phyloP scores from a whole-genome alignment of 2,329 filamentous ascomycete genomes.

The Aschersonia sp. region DNA sequence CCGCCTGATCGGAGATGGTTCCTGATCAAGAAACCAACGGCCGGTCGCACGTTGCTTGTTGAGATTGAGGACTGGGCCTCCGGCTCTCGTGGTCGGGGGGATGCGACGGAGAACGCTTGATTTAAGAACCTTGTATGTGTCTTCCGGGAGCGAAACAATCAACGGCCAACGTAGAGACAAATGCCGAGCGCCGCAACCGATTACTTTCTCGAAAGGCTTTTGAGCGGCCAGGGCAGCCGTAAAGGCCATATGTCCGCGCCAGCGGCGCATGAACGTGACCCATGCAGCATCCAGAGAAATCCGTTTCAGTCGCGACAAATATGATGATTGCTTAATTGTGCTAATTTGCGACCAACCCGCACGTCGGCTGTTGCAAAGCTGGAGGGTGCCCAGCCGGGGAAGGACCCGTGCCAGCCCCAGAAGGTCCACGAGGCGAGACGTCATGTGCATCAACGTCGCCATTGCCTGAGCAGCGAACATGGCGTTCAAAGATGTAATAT shows the following conservation, averaged over 20 bases:
- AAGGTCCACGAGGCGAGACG: background rate
- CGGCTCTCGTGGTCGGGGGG: slow-evolving; percentile 1
- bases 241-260: no score
- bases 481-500: no score
- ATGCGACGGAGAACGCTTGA: background rate
- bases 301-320: no score
- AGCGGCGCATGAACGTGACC: no score
- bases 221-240: no score
- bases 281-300: no score
- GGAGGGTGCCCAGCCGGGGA: slow-evolving; percentile 1
- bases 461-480: no score
- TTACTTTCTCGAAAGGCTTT: no score
- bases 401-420: slow-evolving; percentile 4
- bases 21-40: slow-evolving; percentile 8
- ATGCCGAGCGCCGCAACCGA: no score
- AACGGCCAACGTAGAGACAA: no score
- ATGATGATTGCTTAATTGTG: background rate
- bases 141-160: no score
- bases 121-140: no score
- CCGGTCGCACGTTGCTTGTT: background rate
- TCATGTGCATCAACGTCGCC: background rate
- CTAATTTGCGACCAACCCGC: background rate
- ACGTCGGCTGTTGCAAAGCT: slow-evolving; percentile 2
- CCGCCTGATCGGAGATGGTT: slow-evolving; percentile 7
- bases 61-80: background rate